A percentile compares a stretch with the other conserved stretches of the same genome.
phyloP scores from a whole-genome alignment of 108 stramenopile species.

The Epithemia pelagica region DNA sequence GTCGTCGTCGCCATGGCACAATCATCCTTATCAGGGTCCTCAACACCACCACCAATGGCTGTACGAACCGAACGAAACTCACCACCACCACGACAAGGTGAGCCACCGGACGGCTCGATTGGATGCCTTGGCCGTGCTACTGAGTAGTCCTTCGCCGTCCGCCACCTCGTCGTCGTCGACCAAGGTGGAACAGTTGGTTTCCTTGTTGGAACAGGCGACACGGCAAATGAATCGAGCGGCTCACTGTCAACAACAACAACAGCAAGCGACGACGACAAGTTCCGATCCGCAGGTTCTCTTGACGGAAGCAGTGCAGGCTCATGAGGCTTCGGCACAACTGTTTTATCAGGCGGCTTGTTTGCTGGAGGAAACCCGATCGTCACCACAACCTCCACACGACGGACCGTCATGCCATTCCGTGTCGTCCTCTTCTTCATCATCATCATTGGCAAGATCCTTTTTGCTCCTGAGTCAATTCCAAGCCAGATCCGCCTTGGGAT shows the following conservation, averaged over 20 bases:
- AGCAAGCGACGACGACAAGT: neutral
- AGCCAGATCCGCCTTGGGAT: constrained; percentile 37
- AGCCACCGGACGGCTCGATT: constrained; percentile 3
- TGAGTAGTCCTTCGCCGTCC: constrained; percentile 24
- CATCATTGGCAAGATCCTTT: constrained; percentile 33
- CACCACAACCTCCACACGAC: neutral
- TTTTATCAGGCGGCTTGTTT: constrained; percentile 30
- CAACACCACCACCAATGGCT: neutral
- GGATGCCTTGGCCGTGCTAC: constrained; percentile 25
- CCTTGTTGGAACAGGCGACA: constrained; percentile 6
- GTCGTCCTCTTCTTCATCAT: neutral
- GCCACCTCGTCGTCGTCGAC: neutral
- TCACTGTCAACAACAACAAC: neutral
- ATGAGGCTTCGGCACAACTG: constrained; percentile 33
- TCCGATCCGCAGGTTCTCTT: constrained; percentile 3
- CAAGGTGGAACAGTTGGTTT: constrained; percentile 23
- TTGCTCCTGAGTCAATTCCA: constrained; percentile 57
- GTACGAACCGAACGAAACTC: neutral
- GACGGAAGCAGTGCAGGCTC: constrained; percentile 27
- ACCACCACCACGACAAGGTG: constrained; percentile 1
- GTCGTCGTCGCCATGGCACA: neutral
- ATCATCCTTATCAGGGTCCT: neutral
- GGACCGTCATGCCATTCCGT: neutral
- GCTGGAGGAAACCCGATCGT: neutral
- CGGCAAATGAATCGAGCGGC: constrained; percentile 4